Percentiles rank a stretch among this genome's conserved stretches.
These are phyloP conservation scores for Pilaira anomala DNA, from an alignment of 192 early-diverging fungal species.

Conservation along the genomic window DNA sequence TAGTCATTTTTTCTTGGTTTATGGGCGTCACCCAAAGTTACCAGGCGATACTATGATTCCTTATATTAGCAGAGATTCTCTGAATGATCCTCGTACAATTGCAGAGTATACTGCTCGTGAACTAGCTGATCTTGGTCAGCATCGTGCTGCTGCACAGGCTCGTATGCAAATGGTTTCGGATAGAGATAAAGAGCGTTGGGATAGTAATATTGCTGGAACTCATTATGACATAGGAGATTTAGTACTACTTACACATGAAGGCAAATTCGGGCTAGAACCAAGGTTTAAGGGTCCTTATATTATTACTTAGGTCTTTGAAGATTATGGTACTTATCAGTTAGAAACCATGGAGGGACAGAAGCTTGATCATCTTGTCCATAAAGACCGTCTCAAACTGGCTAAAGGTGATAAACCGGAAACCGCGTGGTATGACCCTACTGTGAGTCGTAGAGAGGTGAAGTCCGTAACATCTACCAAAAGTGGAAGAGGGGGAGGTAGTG, in stretches of 20 bases:
- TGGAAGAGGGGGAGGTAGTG: no score
- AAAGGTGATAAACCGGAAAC: no score
- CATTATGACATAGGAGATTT: neutral
- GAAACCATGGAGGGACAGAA: neutral
- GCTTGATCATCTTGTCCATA: neutral
- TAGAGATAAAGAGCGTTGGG: neutral
- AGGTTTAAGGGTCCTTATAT: neutral
- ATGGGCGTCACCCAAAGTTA: neutral
- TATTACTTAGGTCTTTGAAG: neutral
- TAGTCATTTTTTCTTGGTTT: neutral
- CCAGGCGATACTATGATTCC: neutral
- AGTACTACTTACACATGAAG: neutral
- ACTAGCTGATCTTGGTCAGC: neutral
- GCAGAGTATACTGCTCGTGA: constrained; percentile 2
- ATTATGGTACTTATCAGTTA: neutral
- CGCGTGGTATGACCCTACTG: neutral
- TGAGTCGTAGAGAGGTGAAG: no score
- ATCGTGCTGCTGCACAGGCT: neutral
- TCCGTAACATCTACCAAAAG: no score
- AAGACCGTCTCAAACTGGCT: neutral
- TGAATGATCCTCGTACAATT: neutral
- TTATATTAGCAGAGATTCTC: neutral
- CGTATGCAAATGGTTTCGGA: neutral
- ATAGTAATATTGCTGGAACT: neutral
- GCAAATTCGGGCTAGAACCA: constrained; percentile 6